Evolutionary conservation across 202 grass and related monocot genomes (phyloP).

Genomic region (Tripidium arundinaceum): DNA sequence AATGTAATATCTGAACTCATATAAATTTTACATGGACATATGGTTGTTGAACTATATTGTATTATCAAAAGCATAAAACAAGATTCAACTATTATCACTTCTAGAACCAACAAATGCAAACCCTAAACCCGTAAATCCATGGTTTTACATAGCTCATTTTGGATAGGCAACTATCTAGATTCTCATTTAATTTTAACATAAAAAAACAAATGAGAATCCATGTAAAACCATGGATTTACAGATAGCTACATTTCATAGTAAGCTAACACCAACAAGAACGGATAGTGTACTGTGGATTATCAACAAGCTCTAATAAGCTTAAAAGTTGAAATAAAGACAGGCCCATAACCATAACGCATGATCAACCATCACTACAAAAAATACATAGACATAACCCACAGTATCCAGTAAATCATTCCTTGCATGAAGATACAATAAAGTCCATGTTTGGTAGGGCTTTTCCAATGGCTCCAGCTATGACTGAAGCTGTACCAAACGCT

Average conservation of each 20-base stretch:
- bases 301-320: not conserved
- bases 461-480: no score
- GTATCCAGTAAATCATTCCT: no score
- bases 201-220: not conserved
- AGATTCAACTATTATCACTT: not conserved
- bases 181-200: no score
- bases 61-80: slow-evolving; percentile 14
- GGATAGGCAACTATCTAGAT: not conserved
- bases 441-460: no score
- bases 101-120: not conserved
- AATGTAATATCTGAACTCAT: not conserved
- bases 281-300: not conserved
- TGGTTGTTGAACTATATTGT: slow-evolving; percentile 5
- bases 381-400: no score
- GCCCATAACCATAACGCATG: not conserved
- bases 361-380: not conserved
- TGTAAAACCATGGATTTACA: not conserved
- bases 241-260: not conserved
- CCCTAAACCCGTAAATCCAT: not conserved
- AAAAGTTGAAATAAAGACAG: not conserved
- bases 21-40: slow-evolving; percentile 10
- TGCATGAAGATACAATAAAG: no score
- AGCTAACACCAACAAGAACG: not conserved
- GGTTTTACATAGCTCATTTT: not conserved
- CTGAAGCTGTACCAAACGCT: no score